Conservation (phyloP, 2,329 filamentous ascomycete genomes). For the Gliomastix tumulicola region DNA sequence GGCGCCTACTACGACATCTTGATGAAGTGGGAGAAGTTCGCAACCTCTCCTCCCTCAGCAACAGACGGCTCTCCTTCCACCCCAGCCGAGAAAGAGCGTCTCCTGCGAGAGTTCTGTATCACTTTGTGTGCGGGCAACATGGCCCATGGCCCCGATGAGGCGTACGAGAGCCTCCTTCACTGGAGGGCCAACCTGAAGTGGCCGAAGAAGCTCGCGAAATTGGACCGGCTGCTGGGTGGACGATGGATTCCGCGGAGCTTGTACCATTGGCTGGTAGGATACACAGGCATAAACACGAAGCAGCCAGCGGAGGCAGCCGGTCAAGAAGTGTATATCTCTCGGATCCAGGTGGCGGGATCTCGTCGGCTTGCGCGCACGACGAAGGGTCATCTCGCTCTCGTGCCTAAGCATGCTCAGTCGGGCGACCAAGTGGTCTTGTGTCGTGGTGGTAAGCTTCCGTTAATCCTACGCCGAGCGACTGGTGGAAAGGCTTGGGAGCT, state of each 20-base stretch:
- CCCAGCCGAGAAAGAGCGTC: not conserved
- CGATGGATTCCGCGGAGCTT: too few relatives aligned
- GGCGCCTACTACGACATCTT: not conserved
- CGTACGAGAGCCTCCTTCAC: not conserved
- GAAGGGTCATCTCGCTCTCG: not conserved
- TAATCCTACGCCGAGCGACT: not conserved
- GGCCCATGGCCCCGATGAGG: not conserved
- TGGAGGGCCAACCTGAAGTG: not conserved
- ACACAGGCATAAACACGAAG: not conserved
- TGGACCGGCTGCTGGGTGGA: not conserved
- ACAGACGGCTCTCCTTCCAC: not conserved
- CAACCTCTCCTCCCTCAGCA: not conserved
- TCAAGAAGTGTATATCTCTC: not conserved
- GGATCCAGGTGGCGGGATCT: too few relatives aligned
- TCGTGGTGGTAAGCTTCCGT: not conserved
- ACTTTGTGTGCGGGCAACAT: not conserved
- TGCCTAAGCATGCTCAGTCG: not conserved
- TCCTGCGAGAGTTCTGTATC: too few relatives aligned
- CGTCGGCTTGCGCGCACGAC: not conserved
- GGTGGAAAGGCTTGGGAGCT: not conserved
- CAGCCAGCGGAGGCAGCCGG: not conserved
- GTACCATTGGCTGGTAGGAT: too few relatives aligned
- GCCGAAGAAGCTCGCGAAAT: not conserved
- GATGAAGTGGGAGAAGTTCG: not conserved
- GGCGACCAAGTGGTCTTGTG: not conserved